These are phyloP conservation scores for Gillenia trifoliata DNA, from an alignment of 306 rosid genomes.

Conservation along the genomic window DNA sequence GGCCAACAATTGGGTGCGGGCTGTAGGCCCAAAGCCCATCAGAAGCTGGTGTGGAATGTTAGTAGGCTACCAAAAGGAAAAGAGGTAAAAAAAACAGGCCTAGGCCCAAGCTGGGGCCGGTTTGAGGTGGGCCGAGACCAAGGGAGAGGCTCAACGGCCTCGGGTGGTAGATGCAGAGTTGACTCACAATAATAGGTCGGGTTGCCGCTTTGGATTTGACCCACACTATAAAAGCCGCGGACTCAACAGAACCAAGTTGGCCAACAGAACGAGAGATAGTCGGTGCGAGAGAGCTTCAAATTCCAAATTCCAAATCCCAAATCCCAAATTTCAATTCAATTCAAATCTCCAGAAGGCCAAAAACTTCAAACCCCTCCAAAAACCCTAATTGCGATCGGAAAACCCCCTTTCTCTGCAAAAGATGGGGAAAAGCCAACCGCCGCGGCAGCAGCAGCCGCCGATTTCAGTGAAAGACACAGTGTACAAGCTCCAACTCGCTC, in stretches of 20 bases:
- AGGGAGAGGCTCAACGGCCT: too few relatives aligned
- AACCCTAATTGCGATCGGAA: not conserved
- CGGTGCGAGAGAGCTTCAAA: not conserved
- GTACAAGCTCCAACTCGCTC: slow-evolving; percentile 56
- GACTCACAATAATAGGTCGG: not conserved
- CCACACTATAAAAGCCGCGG: not conserved
- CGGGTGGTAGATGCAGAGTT: too few relatives aligned
- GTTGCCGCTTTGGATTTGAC: not conserved
- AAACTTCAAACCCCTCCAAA: not conserved
- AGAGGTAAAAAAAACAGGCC: too few relatives aligned
- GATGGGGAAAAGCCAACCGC: slow-evolving; percentile 46
- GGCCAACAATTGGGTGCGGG: too few relatives aligned
- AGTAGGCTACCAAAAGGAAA: too few relatives aligned
- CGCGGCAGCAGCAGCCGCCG: slow-evolving; percentile 1
- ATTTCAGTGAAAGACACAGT: slow-evolving; percentile 51
- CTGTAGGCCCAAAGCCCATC: too few relatives aligned
- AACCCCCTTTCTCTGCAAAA: not conserved
- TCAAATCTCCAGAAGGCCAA: not conserved
- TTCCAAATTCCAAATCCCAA: not conserved
- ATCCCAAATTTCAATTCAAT: not conserved
- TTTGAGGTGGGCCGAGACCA: too few relatives aligned
- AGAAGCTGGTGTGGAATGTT: too few relatives aligned
- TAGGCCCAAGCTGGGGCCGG: too few relatives aligned
- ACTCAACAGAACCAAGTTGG: not conserved
- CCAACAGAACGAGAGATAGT: not conserved